These are phyloP conservation scores for Protomyces macrosporus DNA, from an alignment of 1,139 yeast species.

Conservation along the genomic window DNA sequence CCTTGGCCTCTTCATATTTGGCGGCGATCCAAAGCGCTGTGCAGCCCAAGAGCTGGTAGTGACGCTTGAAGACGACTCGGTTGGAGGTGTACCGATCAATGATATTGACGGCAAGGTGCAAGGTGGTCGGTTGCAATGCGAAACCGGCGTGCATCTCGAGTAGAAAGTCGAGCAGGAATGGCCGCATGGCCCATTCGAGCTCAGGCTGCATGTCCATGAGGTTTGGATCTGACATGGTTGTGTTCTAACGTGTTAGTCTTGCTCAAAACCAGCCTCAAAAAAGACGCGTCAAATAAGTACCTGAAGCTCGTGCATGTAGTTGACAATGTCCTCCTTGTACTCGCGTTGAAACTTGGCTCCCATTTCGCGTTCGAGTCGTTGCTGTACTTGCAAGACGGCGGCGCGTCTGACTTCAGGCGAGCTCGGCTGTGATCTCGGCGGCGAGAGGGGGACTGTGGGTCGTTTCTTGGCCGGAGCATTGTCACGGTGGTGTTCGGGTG, in stretches of 20 bases:
- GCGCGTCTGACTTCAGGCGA: conserved; percentile 4
- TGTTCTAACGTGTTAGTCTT: conserved; percentile 35
- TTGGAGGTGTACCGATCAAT: conserved; percentile 88
- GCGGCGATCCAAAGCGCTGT: conserved; percentile 94
- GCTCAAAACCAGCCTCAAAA: background rate
- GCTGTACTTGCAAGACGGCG: background rate
- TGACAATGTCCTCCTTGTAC: conserved; percentile 40
- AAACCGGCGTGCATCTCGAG: conserved; percentile 76
- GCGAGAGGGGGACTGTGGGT: conserved; percentile 20
- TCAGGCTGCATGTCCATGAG: conserved; percentile 92
- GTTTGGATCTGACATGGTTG: conserved; percentile 48
- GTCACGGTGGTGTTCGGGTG: conserved; percentile 18
- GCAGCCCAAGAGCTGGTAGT: conserved; percentile 87
- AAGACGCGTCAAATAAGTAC: conserved; percentile 22
- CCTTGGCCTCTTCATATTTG: conserved; percentile 83
- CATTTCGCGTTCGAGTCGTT: conserved; percentile 31
- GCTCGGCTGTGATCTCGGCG: conserved; percentile 10
- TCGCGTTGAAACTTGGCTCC: conserved; percentile 37
- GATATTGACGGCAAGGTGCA: conserved; percentile 71
- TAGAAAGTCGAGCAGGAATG: conserved; percentile 74
- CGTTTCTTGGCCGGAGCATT: conserved; percentile 19
- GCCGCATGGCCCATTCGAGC: conserved; percentile 88
- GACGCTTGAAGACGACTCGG: conserved; percentile 84
- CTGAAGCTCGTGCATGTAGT: conserved; percentile 40
- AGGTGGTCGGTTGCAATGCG: conserved; percentile 69